Evolutionary conservation across 1,139 yeast genomes (phyloP), one percentile per base, ranked within the genome.

Genomic region (Nakaseomyces bracarensis): DNA sequence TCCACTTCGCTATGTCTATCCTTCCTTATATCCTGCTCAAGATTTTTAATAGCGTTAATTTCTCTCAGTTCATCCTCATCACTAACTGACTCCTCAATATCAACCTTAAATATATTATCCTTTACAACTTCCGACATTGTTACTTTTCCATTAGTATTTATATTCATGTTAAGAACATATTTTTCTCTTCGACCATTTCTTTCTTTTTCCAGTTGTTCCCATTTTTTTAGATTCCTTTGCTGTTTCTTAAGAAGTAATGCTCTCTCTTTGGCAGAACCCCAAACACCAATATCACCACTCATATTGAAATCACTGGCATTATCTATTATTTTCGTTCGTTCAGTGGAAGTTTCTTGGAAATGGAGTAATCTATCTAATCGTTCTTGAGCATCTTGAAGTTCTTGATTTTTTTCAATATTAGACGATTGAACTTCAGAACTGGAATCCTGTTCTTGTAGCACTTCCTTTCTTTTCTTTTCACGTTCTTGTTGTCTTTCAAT

Each of bases 221-320:
- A 71, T 52, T 76, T 77, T 6, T 84, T 67, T 45, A 81, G 60
- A 50, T 77, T 81, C 44, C 80, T 74, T 55, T 89, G 96, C 57
- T 87, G 96, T 50, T 77, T 77, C 60, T 87, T 86, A 52, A 91
- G 68, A 51, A 74, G 72, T 44, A 86, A 68, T 0, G 96, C 97
- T 51, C 93, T 75, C 55, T 93, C 97, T 40, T 81, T 72, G 2
- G 96, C 91, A 4, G 85, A 76, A 0, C 95, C 79, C 98, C 98
- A 93, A 55, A 80, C 82, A 54, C 89, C 96, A 1, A 87, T 75
- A 0, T 93, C 96, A 53, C 84, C 80, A 52, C 91, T 96, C 44
- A 91, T 87, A 50, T 91, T 86, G 58, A 79, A 91, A 59, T 93
- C 98, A 5, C 95, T 78, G 0, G 95, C 96, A 56, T 86, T 82